Evolutionary conservation across 257 asterid species (phyloP).

Genomic region (Ilex asprella): DNA sequence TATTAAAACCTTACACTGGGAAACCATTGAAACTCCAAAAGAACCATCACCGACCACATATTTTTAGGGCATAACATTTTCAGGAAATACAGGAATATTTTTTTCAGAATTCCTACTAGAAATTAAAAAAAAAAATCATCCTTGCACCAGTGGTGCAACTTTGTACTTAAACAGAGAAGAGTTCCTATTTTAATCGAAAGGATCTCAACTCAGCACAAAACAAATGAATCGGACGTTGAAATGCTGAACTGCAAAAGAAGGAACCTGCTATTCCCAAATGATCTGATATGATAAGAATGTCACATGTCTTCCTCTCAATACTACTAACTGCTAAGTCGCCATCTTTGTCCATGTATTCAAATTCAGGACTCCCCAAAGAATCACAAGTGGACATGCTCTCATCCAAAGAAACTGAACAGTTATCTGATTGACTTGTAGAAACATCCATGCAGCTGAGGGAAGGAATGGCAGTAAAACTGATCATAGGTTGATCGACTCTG

Average conservation of each 20-base stretch:
- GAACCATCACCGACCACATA: no score
- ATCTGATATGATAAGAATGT: constrained; percentile 60
- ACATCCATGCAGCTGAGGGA: constrained; percentile 26
- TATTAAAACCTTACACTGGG: not conserved
- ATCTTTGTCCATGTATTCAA: constrained; percentile 65
- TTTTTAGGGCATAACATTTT: no score
- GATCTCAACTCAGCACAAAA: no score
- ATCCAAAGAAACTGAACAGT: constrained; percentile 66
- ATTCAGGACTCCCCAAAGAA: constrained; percentile 76
- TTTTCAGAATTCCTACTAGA: no score
- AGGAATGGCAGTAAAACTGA: constrained; percentile 19
- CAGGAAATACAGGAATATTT: no score
- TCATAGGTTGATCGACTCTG: constrained; percentile 25
- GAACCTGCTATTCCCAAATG: constrained; percentile 43
- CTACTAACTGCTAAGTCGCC: constrained; percentile 53
- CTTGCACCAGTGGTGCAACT: no score
- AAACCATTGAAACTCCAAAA: no score
- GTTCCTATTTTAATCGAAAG: no score
- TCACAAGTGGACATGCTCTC: constrained; percentile 84
- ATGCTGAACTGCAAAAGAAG: constrained; percentile 24
- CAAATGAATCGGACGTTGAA: no score
- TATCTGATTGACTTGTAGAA: constrained; percentile 51
- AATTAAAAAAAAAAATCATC: no score
- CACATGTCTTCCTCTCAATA: constrained; percentile 51
- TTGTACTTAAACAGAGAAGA: no score